Evolutionary conservation across 257 asterid species (phyloP).

Genomic region (Nicotiana obtusifolia): DNA sequence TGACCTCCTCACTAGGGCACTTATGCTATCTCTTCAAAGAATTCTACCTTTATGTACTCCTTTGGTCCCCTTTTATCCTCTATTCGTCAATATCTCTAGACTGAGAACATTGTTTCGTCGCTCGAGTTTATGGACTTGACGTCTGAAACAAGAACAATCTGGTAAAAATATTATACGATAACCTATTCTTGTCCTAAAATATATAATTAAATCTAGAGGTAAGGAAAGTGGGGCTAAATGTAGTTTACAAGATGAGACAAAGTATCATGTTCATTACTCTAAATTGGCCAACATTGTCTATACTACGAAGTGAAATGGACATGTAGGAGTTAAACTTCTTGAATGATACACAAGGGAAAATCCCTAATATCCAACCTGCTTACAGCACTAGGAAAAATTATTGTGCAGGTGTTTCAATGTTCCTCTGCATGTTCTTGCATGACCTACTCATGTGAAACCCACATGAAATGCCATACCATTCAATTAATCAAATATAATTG

Average conservation of each 20-base stretch:
- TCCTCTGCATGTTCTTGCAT: conserved; percentile 5
- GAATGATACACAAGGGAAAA: background rate
- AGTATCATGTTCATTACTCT: background rate
- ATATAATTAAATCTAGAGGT: background rate
- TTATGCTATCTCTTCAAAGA: no score
- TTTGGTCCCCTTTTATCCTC: no score
- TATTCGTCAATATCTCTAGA: no score
- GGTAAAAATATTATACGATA: background rate
- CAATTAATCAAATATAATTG: background rate
- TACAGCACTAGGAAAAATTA: background rate
- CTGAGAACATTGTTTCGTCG: no score
- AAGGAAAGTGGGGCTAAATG: background rate
- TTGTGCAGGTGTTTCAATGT: background rate
- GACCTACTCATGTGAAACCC: conserved; percentile 10
- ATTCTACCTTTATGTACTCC: no score
- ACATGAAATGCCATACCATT: conserved; percentile 1
- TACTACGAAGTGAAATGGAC: background rate
- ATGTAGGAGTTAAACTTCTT: background rate
- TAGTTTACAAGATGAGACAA: background rate
- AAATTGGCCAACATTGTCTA: background rate
- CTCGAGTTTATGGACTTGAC: no score
- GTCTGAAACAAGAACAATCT: no score
- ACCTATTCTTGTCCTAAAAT: background rate
- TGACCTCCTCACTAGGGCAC: no score
- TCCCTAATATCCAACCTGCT: background rate